Evolutionary conservation across 495 filamentous ascomycete genomes (phyloP).

Genomic region (Trichoderma gamsii): DNA sequence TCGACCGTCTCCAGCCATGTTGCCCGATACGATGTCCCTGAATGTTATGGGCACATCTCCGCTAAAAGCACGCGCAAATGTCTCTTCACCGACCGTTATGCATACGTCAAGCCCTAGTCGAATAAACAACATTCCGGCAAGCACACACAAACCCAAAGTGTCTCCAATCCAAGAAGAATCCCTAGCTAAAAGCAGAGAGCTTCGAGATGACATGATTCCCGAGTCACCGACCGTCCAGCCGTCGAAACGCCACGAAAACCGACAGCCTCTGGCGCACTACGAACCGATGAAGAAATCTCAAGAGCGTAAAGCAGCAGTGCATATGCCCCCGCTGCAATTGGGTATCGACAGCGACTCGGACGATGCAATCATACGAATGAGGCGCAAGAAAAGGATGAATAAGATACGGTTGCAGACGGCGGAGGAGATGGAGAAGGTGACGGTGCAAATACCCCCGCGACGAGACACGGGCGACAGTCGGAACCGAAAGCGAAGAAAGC

Average conservation of each 20-base stretch:
- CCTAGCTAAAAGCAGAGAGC: too few species aligned
- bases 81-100: slow-evolving; percentile 28
- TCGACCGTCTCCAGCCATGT: slow-evolving; percentile 40
- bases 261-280: slow-evolving; percentile 27
- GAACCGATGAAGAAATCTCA: slow-evolving; percentile 33
- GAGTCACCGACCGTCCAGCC: slow-evolving; percentile 22
- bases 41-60: slow-evolving; percentile 38
- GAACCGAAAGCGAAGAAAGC: slow-evolving; percentile 9
- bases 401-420: neutral
- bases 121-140: neutral
- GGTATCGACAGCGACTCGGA: slow-evolving; percentile 22
- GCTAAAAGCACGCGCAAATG: slow-evolving; percentile 36
- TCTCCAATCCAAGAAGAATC: slow-evolving; percentile 8
- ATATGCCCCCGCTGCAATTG: slow-evolving; percentile 7
- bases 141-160: neutral
- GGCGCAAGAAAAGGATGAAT: slow-evolving; percentile 10
- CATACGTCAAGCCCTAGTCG: slow-evolving; percentile 32
- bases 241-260: slow-evolving; percentile 15
- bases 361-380: slow-evolving; percentile 19
- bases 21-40: slow-evolving; percentile 33
- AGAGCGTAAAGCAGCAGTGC: slow-evolving; percentile 25
- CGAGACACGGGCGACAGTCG: neutral
- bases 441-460: neutral
- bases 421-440: slow-evolving; percentile 12
- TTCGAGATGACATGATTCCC: slow-evolving; percentile 18